These are phyloP conservation scores for Onygenales sp. DNA, from an alignment of 2,329 filamentous ascomycete genomes.

Conservation along the genomic window DNA sequence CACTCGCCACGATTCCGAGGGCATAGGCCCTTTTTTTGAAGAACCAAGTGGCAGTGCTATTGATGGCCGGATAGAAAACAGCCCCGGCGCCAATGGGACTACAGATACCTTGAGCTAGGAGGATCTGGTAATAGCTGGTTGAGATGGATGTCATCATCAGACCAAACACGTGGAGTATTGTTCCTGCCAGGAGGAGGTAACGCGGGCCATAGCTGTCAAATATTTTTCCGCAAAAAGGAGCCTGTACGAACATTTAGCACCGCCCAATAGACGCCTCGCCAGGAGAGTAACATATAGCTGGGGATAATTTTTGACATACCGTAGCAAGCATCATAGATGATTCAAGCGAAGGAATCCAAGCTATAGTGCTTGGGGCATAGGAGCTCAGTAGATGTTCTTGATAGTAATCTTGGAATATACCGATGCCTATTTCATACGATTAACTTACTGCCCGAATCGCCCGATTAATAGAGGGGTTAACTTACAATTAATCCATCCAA, in stretches of 20 bases:
- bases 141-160: conserved; percentile 50
- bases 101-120: conserved; percentile 47
- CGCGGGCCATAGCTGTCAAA: conserved; percentile 56
- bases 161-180: conserved; percentile 47
- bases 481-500: conserved; percentile 43
- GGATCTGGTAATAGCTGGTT: conserved; percentile 47
- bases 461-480: neutral
- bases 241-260: conserved; percentile 28
- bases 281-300: neutral
- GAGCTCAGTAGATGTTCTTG: conserved; percentile 37
- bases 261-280: conserved; percentile 5
- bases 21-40: conserved; percentile 42
- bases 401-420: conserved; percentile 53
- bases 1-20: conserved; percentile 45
- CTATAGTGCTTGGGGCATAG: conserved; percentile 46
- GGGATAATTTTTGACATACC: conserved; percentile 23
- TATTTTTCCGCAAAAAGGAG: conserved; percentile 53
- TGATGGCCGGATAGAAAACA: conserved; percentile 39
- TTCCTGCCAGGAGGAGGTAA: conserved; percentile 42
- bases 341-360: conserved; percentile 54
- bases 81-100: conserved; percentile 42
- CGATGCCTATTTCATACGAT: conserved; percentile 27
- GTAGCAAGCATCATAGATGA: conserved; percentile 46
- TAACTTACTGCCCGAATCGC: neutral
- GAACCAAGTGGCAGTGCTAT: conserved; percentile 43